Evolutionary conservation across 345 rosid genomes (phyloP).

Genomic region (Crucihimalaya himalaica): DNA sequence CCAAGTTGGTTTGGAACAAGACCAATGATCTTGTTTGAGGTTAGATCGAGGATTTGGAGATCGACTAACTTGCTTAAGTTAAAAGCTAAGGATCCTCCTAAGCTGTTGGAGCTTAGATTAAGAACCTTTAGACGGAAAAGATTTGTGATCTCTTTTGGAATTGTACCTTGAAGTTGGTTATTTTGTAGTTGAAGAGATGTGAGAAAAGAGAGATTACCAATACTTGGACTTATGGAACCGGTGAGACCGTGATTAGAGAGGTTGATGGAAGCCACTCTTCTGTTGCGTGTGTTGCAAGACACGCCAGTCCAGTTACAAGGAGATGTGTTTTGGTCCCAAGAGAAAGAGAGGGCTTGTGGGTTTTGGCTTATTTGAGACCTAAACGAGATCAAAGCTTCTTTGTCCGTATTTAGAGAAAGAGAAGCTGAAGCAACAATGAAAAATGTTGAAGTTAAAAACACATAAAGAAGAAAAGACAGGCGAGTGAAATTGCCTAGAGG

Average conservation of each 20-base stretch:
- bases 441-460: slow-evolving; percentile 13
- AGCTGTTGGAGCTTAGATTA: slow-evolving; percentile 48
- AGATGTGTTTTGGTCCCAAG: slow-evolving; percentile 46
- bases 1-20: slow-evolving; percentile 40
- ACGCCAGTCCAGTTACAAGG: slow-evolving; percentile 59
- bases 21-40: slow-evolving; percentile 46
- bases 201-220: slow-evolving; percentile 56
- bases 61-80: slow-evolving; percentile 41
- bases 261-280: slow-evolving; percentile 47
- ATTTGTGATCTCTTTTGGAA: slow-evolving; percentile 46
- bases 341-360: slow-evolving; percentile 33
- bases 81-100: slow-evolving; percentile 44
- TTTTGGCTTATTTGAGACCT: slow-evolving; percentile 41
- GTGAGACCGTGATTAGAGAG: slow-evolving; percentile 35
- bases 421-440: slow-evolving; percentile 26
- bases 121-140: slow-evolving; percentile 46
- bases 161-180: slow-evolving; percentile 43
- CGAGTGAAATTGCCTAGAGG: neutral
- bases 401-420: slow-evolving; percentile 41
- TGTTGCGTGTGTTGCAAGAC: slow-evolving; percentile 37
- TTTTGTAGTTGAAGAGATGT: slow-evolving; percentile 49
- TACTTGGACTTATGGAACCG: slow-evolving; percentile 49
- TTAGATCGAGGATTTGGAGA: slow-evolving; percentile 46
- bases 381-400: slow-evolving; percentile 49
- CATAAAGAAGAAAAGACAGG: neutral